Base-by-base conservation (phyloP, 2,329 filamentous ascomycete genomes). In the Talaromyces piceae region DNA sequence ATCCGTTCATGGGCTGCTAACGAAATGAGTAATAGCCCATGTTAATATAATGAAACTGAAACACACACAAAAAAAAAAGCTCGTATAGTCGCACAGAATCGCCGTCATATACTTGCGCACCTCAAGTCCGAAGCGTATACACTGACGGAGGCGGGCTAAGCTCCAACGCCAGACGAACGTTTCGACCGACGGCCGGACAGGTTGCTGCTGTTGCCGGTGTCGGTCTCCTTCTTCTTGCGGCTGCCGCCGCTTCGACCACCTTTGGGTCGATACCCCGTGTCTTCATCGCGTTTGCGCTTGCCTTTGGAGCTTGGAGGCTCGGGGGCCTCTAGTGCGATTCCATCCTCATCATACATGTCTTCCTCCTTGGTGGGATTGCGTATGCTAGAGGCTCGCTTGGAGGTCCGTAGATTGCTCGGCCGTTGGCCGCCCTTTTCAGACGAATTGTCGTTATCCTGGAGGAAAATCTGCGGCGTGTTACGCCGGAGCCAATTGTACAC, bases 401-500 rank as follows among this genome's bases (percentile, higher is more conserved):
- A 73, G 23, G 65, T 58, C 30, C 73, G 68, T 39, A 67, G 60
- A 44, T 68, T 71, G 13, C 69, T 66, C 9, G 70, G 65, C 31
- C 69, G 65, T 12, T 66, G 64, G 18, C 60, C 54, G 23, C 47
- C 49, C 59, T 74, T 74, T 52, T 74, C 72, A 4, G 69, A 67
- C 5, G 65, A 60, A 27, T 64, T 61, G 60, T 85, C 82, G 51
- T 83, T 81, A 61, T 90, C 87, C 66, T 95, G 86, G 18, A 94
- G 73, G 72, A 95, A 91, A 45, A 90, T 84, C 67, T 91, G 84
- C 3, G 90, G 87, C 53, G 88, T 84, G 68, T 95, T 79, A 64
- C 88, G 84, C 56, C 88, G 81, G 11, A 98, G 80, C 93, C 93
- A 98, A 68, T 94, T 96, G 73, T 95, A 94, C 3, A 95, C 91